Base-by-base conservation (phyloP, 306 rosid species). In the Sphenostylis stenocarpa region DNA sequence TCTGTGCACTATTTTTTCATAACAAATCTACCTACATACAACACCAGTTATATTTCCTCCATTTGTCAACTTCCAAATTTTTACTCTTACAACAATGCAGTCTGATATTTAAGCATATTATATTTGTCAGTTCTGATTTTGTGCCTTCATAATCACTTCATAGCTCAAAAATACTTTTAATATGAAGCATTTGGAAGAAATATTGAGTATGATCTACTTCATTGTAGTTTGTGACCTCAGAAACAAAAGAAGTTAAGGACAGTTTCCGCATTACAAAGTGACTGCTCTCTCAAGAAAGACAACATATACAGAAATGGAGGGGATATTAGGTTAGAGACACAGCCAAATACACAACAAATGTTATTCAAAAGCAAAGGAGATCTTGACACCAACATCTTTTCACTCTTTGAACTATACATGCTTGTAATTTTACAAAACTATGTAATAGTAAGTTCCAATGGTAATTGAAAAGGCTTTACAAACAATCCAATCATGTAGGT, bases 231-330 rank as follows among this genome's bases (percentile, higher is more conserved):
- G 96, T 94, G 49, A 75, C 44, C 12, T 79, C 96, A 43, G 72
- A 38, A 3, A 87, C 89, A 55, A 77, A 64, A 80, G 81, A 73
- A 64, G 84, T 87, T 28, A 78, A 77, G 45, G 97, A 90, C 62
- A 87, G 87, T 29, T 94, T 94, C 83, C 87, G 45, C 57, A 87
- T 94, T 28, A 88, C 83, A 86, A 87, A 87, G 85, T 78, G 57
- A 73, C 21, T 75, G 65, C 24, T 47, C 5, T 28, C 8, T 49
- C 7, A 17, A 65, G 60, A 83, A 20, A 23, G 16, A 29, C 29
- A 2, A 9, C 51, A n/a, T n/a, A 34, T 19, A 56, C 17, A 61
- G 2, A 56, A 81, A 31, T 34, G n/a, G 24, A 80, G 24, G 72
- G 45, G 19, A 6, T 51, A 6, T 31, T 6, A 47, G 31, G 73